phyloP scores from a whole-genome alignment of 768 basidiomycete genomes.

The Pholiota molesta region DNA sequence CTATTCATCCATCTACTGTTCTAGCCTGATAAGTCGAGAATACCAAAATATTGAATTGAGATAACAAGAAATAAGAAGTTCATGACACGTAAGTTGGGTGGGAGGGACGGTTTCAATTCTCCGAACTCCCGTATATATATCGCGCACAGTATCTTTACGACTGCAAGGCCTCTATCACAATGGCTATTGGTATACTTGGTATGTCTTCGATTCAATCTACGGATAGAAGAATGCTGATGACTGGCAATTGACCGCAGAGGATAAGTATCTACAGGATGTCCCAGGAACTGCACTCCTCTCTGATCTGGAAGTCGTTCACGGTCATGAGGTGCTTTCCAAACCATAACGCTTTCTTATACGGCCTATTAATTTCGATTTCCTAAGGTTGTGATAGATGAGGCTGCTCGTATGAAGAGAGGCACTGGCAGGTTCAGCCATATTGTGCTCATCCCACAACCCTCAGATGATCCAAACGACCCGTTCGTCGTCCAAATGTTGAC shows the following conservation, averaged over 20 bases:
- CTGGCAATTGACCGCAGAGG: conserved; percentile 28
- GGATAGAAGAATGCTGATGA: no score
- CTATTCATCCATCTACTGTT: neutral
- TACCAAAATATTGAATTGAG: neutral
- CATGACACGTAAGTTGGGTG: neutral
- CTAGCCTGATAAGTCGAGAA: neutral
- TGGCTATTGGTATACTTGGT: conserved; percentile 43
- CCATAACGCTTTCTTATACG: neutral
- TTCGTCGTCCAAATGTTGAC: conserved; percentile 20
- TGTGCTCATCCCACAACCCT: conserved; percentile 45
- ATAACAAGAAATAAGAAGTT: neutral
- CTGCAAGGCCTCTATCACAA: conserved; percentile 9
- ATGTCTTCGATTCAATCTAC: conserved; percentile 8
- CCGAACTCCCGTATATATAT: neutral
- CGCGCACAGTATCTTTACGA: neutral
- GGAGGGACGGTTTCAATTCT: neutral
- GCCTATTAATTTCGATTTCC: neutral
- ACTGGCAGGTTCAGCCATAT: conserved; percentile 40
- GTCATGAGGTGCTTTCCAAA: conserved; percentile 28
- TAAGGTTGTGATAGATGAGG: conserved; percentile 36
- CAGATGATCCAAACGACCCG: conserved; percentile 47
- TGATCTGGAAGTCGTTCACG: conserved; percentile 38
- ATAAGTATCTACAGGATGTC: conserved; percentile 36
- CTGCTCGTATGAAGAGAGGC: conserved; percentile 37
- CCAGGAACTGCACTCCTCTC: conserved; percentile 45